Evolutionary conservation across 2,329 filamentous ascomycete species (phyloP), one percentile per base, ranked within the genome.

Genomic region (Microsporum canis): DNA sequence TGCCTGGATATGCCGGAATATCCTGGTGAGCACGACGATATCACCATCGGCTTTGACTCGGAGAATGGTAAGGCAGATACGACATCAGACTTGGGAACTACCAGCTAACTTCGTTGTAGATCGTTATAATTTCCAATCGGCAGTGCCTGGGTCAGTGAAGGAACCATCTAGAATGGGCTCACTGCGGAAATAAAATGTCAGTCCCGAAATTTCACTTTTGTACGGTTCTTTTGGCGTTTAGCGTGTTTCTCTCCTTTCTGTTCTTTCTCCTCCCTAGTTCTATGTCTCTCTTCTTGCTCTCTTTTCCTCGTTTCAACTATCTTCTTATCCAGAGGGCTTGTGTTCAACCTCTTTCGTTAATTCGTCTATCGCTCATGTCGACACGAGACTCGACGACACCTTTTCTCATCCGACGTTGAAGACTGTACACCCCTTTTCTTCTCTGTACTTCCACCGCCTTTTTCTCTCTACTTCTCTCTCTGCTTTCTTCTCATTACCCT

Each of bases 11-110:
- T 91, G 72, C 87, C 91, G 17, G 91, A 96, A 68, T 88, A 95
- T 72, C 89, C 91, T 0, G 89, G 89, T 58, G 91, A 96, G 76
- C 90, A 96, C 74, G 91, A 96, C 72, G 91, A 96, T 76, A 89
- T 96, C 66, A 83, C 86, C 8, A 86, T 96, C 68, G 75, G 86
- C 63, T 96, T 96, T 78, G 90, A 95, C 65, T 86, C 80, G 53
- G 87, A 89, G 71, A 78, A 81, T 69, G 87, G 88, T 91, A 75
- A 78, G 87, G 80, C 59, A 27, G 17, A 23, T 23, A 23, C 17
- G 17, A 23, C 17, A 23, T 23, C 17, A 23, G 17, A 23, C 17
- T 23, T 23, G 17, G 17, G 17, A 23, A 23, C 17, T 23, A 23
- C 17, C 17, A 23, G 23, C 43, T 47, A 27, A 47, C 43, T 6